Percentiles rank a stretch among this genome's conserved stretches.
These are phyloP conservation scores for Sambucus nigra DNA, from an alignment of 129 eudicot genomes.

Conservation along the genomic window DNA sequence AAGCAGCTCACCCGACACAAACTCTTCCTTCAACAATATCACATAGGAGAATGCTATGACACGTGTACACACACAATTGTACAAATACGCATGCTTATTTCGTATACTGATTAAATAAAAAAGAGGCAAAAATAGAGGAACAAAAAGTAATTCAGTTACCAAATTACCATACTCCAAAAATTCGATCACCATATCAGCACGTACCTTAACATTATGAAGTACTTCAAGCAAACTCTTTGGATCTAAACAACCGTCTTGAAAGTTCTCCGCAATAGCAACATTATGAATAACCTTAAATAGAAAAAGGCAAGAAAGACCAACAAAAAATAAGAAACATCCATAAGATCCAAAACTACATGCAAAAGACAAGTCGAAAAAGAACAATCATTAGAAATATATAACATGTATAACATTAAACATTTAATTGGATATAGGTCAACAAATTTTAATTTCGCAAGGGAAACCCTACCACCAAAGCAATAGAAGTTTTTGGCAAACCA, in stretches of 20 bases:
- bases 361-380: constrained; percentile 1
- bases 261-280: constrained; percentile 65
- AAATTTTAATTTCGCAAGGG: not conserved
- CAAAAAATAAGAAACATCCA: constrained; percentile 1
- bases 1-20: too few relatives aligned
- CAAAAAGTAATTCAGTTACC: not conserved
- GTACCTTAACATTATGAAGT: constrained; percentile 70
- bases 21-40: too few relatives aligned
- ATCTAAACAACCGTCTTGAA: constrained; percentile 69
- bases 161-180: not conserved
- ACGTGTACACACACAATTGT: not conserved
- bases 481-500: not conserved
- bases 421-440: not conserved
- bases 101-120: not conserved
- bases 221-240: constrained; percentile 74
- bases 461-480: not conserved
- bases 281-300: constrained; percentile 62
- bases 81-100: not conserved
- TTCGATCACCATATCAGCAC: constrained; percentile 15
- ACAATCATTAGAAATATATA: constrained; percentile 6
- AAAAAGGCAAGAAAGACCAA: not conserved
- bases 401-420: not conserved
- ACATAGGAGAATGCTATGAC: too few relatives aligned
- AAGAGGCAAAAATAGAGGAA: not conserved
- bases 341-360: not conserved